A percentile compares a stretch with the other conserved stretches of the same genome.
These are phyloP conservation scores for Neofusicoccum kwambonambiense DNA, from an alignment of 2,329 filamentous ascomycete genomes.

Conservation along the genomic window DNA sequence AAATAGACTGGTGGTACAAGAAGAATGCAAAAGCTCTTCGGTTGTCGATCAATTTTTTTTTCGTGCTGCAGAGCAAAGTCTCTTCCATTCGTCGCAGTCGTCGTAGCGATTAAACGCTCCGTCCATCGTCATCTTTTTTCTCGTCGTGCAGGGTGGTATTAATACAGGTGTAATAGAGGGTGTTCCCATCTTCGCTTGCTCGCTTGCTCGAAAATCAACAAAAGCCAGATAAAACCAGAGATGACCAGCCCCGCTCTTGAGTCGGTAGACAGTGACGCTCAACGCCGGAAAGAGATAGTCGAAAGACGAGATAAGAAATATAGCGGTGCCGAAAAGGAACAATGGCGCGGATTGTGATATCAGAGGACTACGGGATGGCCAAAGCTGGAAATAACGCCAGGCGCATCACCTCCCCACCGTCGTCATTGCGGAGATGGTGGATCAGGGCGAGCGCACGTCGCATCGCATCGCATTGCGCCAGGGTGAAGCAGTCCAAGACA, in stretches of 20 bases:
- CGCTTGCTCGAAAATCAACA: constrained; percentile 7
- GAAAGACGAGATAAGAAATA: neutral
- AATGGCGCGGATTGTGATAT: neutral
- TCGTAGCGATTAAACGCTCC: constrained; percentile 1
- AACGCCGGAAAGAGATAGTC: neutral
- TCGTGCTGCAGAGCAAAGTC: neutral
- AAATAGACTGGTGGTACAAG: neutral
- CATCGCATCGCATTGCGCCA: neutral
- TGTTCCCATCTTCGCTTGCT: neutral
- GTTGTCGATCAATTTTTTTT: neutral
- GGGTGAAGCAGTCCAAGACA: neutral
- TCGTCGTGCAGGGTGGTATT: constrained; percentile 5
- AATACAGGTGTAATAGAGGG: constrained; percentile 4
- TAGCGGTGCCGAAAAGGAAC: neutral
- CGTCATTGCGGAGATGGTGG: neutral
- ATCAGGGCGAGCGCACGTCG: constrained; percentile 1
- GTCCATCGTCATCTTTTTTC: constrained; percentile 4
- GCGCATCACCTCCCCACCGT: neutral
- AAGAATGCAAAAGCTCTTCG: neutral
- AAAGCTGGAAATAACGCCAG: neutral
- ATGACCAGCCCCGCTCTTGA: neutral
- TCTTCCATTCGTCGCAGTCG: constrained; percentile 5
- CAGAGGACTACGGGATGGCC: neutral
- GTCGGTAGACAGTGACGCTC: neutral
- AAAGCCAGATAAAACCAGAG: neutral